These are phyloP conservation scores for Scenedesmus sp. DNA, from an alignment of 163 green algal species.

Conservation along the genomic window DNA sequence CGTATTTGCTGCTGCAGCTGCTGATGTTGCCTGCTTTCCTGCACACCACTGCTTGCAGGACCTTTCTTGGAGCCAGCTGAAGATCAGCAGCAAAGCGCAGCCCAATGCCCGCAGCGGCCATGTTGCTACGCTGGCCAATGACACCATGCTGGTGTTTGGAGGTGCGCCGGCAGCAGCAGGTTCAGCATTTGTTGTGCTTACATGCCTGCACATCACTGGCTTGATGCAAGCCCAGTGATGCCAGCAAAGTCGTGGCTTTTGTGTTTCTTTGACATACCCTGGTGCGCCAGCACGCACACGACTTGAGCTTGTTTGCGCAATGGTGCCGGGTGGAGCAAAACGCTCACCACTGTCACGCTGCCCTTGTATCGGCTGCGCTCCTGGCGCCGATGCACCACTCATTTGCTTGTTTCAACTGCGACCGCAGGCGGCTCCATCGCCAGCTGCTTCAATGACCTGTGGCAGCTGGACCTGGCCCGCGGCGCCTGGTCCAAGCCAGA, in stretches of 20 bases:
- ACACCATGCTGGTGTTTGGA: slow-evolving; percentile 85
- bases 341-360: background rate
- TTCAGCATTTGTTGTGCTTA: background rate
- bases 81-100: slow-evolving; percentile 48
- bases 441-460: slow-evolving; percentile 89
- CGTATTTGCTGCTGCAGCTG: background rate
- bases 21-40: slow-evolving; percentile 29
- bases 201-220: too few species aligned
- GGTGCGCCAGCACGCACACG: background rate
- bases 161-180: slow-evolving; percentile 62
- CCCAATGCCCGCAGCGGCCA: slow-evolving; percentile 82
- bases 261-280: background rate
- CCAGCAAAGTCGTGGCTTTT: too few species aligned
- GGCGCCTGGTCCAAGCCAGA: slow-evolving; percentile 70
- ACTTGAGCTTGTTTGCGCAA: too few species aligned
- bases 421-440: slow-evolving; percentile 54
- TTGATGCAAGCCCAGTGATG: too few species aligned
- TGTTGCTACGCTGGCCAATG: slow-evolving; percentile 65
- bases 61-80: slow-evolving; percentile 11
- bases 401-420: background rate
- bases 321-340: too few species aligned
- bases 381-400: background rate
- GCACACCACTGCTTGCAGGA: slow-evolving; percentile 12
- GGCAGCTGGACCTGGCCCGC: slow-evolving; percentile 85
- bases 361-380: background rate